phyloP scores from a whole-genome alignment of 2,329 filamentous ascomycete species.

The Fusarium gaditjirri region DNA sequence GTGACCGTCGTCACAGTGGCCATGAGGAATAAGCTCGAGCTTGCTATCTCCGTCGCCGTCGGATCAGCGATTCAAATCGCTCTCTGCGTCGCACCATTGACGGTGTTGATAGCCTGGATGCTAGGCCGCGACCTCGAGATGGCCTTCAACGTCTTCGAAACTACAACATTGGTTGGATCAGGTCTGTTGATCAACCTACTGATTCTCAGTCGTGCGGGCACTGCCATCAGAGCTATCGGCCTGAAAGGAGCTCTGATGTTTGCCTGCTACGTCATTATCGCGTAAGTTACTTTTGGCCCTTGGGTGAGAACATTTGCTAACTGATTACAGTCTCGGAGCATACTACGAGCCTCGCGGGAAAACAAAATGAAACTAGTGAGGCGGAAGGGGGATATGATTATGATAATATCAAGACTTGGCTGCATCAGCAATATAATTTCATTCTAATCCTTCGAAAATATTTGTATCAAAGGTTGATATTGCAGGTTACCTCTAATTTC shows the following conservation, averaged over 20 bases:
- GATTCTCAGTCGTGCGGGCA: conserved; percentile 77
- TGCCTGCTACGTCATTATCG: conserved; percentile 65
- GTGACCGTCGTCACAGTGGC: conserved; percentile 71
- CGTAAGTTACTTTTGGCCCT: conserved; percentile 12
- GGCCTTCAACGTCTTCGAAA: conserved; percentile 81
- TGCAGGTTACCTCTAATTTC: no score
- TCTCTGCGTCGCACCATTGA: conserved; percentile 68
- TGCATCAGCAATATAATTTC: not conserved
- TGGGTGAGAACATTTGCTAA: not conserved
- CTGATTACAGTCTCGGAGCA: conserved; percentile 7
- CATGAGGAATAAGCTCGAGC: conserved; percentile 69
- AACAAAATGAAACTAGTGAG: conserved; percentile 1
- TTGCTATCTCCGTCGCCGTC: conserved; percentile 69
- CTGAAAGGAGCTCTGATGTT: conserved; percentile 67
- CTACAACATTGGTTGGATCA: conserved; percentile 75
- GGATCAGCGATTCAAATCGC: conserved; percentile 71
- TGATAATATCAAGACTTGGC: conserved; percentile 23
- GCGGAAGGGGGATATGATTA: not conserved
- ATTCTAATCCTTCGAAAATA: not conserved
- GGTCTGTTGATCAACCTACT: conserved; percentile 80
- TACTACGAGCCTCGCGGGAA: conserved; percentile 29
- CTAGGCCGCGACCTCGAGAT: conserved; percentile 68
- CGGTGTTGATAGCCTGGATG: conserved; percentile 69
- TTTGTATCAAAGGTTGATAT: no score
- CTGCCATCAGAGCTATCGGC: conserved; percentile 65